Base-by-base conservation (phyloP, 371 early-diverging fungal genomes). In the Scutellospora calospora region DNA sequence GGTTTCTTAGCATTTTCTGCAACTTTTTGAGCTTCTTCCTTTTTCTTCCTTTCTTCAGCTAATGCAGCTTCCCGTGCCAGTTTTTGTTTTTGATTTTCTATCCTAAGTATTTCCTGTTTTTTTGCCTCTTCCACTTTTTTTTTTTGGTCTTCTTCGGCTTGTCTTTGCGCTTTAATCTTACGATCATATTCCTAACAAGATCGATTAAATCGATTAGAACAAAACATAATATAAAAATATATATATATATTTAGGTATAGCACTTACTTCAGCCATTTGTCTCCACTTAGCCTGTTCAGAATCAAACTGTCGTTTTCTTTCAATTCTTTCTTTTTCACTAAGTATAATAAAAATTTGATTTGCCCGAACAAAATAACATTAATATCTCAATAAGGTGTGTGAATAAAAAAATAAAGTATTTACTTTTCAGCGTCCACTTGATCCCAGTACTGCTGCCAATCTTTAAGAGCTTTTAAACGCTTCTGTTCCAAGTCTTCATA, bases 11-110 rank as follows among this genome's bases (percentile, higher is more conserved):
- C 81, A 9, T 18, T 22, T 69, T 79, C 73, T 9, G 72, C 82
- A n/a, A 62, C 85, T 31, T 18, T 74, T 9, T 63, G 80, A 1
- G 59, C 65, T 38, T 83, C 76, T 76, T 85, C 80, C 33, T 82
- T 82, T 68, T 73, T 78, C 59, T 9, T 62, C 12, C 25, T 60
- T 76, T 76, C 29, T 18, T 83, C 83, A 3, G 80, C 78, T 3
- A 69, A 76, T 5, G 82, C 80, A 0, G 74, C 84, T 20, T 60
- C 80, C 29, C 29, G 29, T 8, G 57, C 75, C n/a, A 41, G n/a
- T 41, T 66, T 33, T 63, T 63, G 9, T 51, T 51, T 57, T 11
- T 45, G 45, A 45, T 45, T 45, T 45, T 45, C 11, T 33, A 33
- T 18, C 6, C 63, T 80, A 8, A 69, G 54, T 12, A 38, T 2